These are phyloP conservation scores for Coniophora puteana DNA, from an alignment of 1,284 basidiomycete genomes.

Conservation along the genomic window DNA sequence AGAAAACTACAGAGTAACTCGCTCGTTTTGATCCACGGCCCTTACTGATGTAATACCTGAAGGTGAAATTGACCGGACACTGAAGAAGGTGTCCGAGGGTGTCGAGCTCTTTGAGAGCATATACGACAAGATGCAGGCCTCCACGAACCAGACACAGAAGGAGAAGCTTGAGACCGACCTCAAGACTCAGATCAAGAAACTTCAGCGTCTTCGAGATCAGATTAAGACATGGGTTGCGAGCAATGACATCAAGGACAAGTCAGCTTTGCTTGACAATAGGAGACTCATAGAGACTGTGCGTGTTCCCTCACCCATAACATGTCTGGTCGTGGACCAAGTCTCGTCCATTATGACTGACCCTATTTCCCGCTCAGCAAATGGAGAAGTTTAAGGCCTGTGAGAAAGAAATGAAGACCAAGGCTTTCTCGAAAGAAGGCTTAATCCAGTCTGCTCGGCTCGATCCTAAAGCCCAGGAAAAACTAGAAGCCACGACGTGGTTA, in stretches of 20 bases:
- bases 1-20: constrained; percentile 75
- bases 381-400: constrained; percentile 99
- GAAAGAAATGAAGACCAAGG: constrained; percentile 99
- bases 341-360: constrained; percentile 10
- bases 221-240: constrained; percentile 99
- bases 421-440: constrained; percentile 98
- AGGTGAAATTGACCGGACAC: constrained; percentile 93
- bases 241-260: constrained; percentile 99
- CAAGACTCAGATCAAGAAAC: constrained; percentile 99
- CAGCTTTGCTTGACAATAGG: constrained; percentile 87
- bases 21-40: background rate
- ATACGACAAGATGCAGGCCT: constrained; percentile 95
- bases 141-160: constrained; percentile 93
- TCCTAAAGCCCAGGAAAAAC: constrained; percentile 95
- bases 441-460: constrained; percentile 94
- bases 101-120: constrained; percentile 94
- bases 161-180: constrained; percentile 94
- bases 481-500: constrained; percentile 87
- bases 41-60: constrained; percentile 4
- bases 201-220: constrained; percentile 96
- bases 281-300: constrained; percentile 96
- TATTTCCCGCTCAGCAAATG: constrained; percentile 80
- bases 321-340: constrained; percentile 5
- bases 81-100: constrained; percentile 92
- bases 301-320: constrained; percentile 13